Evolutionary conservation across 768 basidiomycete genomes (phyloP), one percentile per base, ranked within the genome.

Genomic region (Vararia minispora): DNA sequence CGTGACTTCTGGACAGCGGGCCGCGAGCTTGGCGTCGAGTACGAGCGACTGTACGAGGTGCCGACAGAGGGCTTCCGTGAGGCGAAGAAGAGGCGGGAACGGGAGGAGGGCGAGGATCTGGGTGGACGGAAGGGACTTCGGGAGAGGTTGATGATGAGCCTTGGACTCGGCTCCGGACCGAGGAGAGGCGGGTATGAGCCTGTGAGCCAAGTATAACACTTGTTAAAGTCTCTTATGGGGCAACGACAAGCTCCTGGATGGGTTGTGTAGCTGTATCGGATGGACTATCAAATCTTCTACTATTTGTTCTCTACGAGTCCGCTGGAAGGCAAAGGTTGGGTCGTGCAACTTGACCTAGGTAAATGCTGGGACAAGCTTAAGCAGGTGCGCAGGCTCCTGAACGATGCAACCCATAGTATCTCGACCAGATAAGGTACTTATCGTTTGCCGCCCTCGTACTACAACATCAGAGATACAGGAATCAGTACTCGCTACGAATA

Each of bases 1-100:
- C 76, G 72, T 51, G 94, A 99, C 64, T 98, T 99, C 59, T 99
- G 94, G 94, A 76, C 76, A 34, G 72, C 72, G 40, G 88, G 91
- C 17, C 67, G 68, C 43, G 85, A 88, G 58, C 62, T 94, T 18
- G 88, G 87, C 2, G 85, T 99, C 32, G 81, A 92, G 56, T 99
- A 95, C 61, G 85, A 87, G 38, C 65, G 68, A 48, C 56, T 95
- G 56, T 94, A 92, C 61, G 88, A 91, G 59, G 76, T 98, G 18
- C 91, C 92, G 4, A 45, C 65, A 3, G 90, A 91, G 54, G 91
- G 90, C 10, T 89, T 90, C 55, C 58, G 60, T 37, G 83, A 85
- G 58, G 84, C 78, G 47, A 78, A 80, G 63, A 62, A 56, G 55
- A 63, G 67, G 55, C 66, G 68, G 50, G 66, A 71, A 53, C 60